Base-by-base conservation (phyloP, 192 early-diverging fungal species). In the Polychytrium aggregatum region DNA sequence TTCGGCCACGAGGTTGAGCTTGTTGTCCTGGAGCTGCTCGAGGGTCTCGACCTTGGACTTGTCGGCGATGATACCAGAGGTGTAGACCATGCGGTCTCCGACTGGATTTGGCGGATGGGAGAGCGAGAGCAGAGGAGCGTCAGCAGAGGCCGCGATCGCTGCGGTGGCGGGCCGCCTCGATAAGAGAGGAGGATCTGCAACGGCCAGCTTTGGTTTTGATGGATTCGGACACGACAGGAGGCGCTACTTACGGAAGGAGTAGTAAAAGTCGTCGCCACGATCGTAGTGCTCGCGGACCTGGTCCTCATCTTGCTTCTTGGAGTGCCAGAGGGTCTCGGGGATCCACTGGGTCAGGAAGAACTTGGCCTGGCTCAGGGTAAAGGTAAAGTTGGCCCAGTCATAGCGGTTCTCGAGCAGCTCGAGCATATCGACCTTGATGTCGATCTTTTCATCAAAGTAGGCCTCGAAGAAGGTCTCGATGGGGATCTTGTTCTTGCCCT, bases 241-340 rank as follows among this genome's bases (percentile, higher is more conserved):
- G 0, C 44, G 3, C 20, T n/a, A 73, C 63, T 63, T 53, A 70
- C 71, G 63, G 73, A 93, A 93, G 26, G 86, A 87, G 21, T 79
- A 85, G 67, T 95, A 95, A 55, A 98, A 98, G 63, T 98, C 94
- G 71, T 98, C 86, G 46, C 94, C 94, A 53, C 94, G 84, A 70
- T 98, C 94, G 67, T 98, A 98, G 75, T 95, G 90, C 42, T 95
- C 90, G 50, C 90, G 80, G 48, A 98, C 92, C 68, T 98, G 94
- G 55, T 86, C 84, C 70, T 95, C 89, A 63, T 98, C 94, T 73
- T 98, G 94, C 66, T 89, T 87, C 67, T 84, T 84, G 28, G 87
- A 88, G 75, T 98, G 94, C 90, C 86, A 87, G 44, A 98, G 60
- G n/a, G 85, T 81, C 67, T 95, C 92, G 27, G 94, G 94, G 57